phyloP scores from a whole-genome alignment of 2,329 filamentous ascomycete genomes.

The Pleoardoris graminearum region DNA sequence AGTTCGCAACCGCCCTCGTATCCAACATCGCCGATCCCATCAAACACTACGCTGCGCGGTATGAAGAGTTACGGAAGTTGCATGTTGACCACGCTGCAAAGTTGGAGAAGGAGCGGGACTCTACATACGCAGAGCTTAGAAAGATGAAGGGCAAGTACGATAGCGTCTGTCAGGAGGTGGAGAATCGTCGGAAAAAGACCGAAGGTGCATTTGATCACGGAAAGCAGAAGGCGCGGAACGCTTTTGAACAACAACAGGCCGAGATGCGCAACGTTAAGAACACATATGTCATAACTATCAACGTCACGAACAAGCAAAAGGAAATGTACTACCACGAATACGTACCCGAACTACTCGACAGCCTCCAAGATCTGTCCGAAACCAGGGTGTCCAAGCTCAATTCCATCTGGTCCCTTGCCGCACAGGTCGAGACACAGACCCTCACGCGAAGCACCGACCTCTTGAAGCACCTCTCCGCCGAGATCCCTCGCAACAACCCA shows the following conservation, averaged over 20 bases:
- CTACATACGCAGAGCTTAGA: constrained; percentile 79
- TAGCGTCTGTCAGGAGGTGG: constrained; percentile 87
- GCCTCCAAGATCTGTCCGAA: constrained; percentile 88
- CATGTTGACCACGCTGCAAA: constrained; percentile 88
- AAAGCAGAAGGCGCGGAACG: constrained; percentile 85
- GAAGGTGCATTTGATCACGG: constrained; percentile 85
- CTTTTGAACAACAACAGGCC: constrained; percentile 86
- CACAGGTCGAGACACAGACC: constrained; percentile 77
- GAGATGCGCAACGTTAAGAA: constrained; percentile 99
- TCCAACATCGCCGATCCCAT: constrained; percentile 83
- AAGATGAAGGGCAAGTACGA: constrained; percentile 96
- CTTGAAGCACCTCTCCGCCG: constrained; percentile 71
- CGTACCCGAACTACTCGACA: constrained; percentile 87
- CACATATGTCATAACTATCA: constrained; percentile 94
- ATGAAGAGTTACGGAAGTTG: constrained; percentile 90
- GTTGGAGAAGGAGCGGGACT: constrained; percentile 85
- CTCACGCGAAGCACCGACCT: constrained; percentile 73
- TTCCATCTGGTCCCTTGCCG: constrained; percentile 78
- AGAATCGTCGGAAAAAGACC: constrained; percentile 90
- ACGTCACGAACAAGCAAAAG: constrained; percentile 96
- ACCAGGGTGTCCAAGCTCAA: constrained; percentile 85
- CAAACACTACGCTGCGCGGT: constrained; percentile 71
- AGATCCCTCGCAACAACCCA: constrained; percentile 86
- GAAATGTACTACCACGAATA: constrained; percentile 98
- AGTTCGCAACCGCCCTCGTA: constrained; percentile 77